Base-by-base conservation (phyloP, 2,329 filamentous ascomycete species). In the Fusarium tricinctum region DNA sequence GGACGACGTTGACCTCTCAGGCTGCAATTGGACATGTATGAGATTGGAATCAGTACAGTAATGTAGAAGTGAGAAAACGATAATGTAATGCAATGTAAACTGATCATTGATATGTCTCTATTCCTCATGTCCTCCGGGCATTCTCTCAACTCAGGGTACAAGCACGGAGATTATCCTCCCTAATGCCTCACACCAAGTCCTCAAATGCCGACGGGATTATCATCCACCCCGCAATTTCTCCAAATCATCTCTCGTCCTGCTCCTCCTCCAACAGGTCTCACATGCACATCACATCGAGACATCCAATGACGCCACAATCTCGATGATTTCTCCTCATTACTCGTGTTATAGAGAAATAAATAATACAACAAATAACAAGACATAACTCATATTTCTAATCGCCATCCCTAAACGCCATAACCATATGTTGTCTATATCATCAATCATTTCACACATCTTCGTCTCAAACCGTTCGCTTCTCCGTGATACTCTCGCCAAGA, bases 401-500 rank as follows among this genome's bases (percentile, higher is more conserved):
- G 17, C 40, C 28, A 50, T 28, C 28, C 45, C 19, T 45, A 32
- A 51, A 47, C 61, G 61, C 61, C 59, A 8, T 40, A 42, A 49
- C 23, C 23, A 58, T 3, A 48, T 64, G 60, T 40, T 48, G 26
- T 65, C 26, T 53, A 63, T 6, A 22, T 47, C 35, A 32, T 33
- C 35, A 49, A 33, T 78, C 54, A 54, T 54, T 53, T 47, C 30
- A 20, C 30, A 20, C 30, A 28, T 47, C 13, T 8, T 53, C 30
- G 14, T 54, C 26, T n/a, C 17, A 85, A n/a, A 76, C 76, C 6
- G 75, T 78, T 73, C 86, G 81, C 81, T 85, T 89, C 80, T 91
- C 89, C 5, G 82, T 81, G 69, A 93, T 92, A 2, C 84, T 77
- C 76, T 83, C 77, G 6, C 87, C 88, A 3, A 82, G 71, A 1